Evolutionary conservation across 192 early-diverging fungal genomes (phyloP), one percentile per base, ranked within the genome.

Genomic region (Neocallimastix lanati): DNA sequence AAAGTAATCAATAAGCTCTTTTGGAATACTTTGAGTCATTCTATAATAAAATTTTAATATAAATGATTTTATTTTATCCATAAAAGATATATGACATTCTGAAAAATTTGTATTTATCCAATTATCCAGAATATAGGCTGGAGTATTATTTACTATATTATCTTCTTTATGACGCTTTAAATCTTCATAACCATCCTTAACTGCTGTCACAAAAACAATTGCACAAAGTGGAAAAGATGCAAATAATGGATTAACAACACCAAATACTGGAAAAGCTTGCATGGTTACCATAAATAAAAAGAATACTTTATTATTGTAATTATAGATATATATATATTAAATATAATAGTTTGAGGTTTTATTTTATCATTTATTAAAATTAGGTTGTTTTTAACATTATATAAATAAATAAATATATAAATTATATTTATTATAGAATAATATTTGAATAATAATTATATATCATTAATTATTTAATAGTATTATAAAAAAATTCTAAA

Each of bases 131-230:
- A 82, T 78, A 25, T 82, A 81, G 0, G 86, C 86, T 16, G 82
- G 86, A 0, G 91, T 85, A n/a, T 85, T 87, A 80, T 83, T 99
- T 78, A 97, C 90, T 67, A 89, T 85, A 76, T 90, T 85, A 84
- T 99, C 97, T 33, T 91, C 92, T 76, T 90, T 83, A 80, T 95
- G 90, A 76, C 97, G 92, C 80, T 93, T 92, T 79, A 87, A 94
- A 85, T 99, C 97, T 86, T 99, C 97, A 80, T 94, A 88, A 28
- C 88, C 97, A 80, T 97, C 96, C 84, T 97, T 98, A 80, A 91
- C 82, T 77, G 92, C 91, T 2, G 95, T 96, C 67, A 96, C 83
- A 7, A 83, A 28, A 14, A 97, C 84, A 80, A 99, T 94, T 18
- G 93, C 86, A 27, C 92, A 84, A 76, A 99, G 85, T 18, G 96